Base-by-base conservation (phyloP, 371 early-diverging fungal genomes). In the Mucor racemosus region DNA sequence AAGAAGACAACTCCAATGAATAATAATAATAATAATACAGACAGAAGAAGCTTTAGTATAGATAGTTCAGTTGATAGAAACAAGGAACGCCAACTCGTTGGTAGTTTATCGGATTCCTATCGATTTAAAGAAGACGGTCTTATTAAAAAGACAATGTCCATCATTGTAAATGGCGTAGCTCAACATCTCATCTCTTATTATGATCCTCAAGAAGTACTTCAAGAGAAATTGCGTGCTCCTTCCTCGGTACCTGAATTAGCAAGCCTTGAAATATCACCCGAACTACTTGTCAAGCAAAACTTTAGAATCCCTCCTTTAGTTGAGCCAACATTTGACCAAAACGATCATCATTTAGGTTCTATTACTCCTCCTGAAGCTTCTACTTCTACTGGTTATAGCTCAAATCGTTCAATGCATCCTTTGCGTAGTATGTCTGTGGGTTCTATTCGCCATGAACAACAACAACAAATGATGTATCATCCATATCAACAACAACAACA, bases 141-240 rank as follows among this genome's bases (percentile, higher is more conserved):
- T 17, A 90, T 94, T 64, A 95, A 95, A 68, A 93, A 94, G 76
- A 89, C 95, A 14, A 86, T 94, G 82, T 93, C 93, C 35, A 87
- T 94, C 55, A 86, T 88, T 41, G 84, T 88, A 48, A 88, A 93
- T 72, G 91, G 92, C 50, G 85, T 88, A 38, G 85, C 88, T 41
- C 91, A 92, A 71, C 95, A 94, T 68, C 78, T 95, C 67, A 91
- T 95, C 54, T 92, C 91, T 60, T 95, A 95, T 72, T 94, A 94
- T 71, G 79, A 88, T 60, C 89, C 90, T 55, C 88, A 89, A 21
- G 93, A 94, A 63, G 88, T 92, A 7, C 62, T 87, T 21, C 69
- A 82, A n/a, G 76, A 83, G 13, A 80, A 76, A 42, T 70, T 89
- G n/a, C 78, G 87, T 17, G 82, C 87, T 6, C 90, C 90, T 19